Base-by-base conservation (phyloP, 1,284 basidiomycete genomes). In the Schizophyllum commune region DNA sequence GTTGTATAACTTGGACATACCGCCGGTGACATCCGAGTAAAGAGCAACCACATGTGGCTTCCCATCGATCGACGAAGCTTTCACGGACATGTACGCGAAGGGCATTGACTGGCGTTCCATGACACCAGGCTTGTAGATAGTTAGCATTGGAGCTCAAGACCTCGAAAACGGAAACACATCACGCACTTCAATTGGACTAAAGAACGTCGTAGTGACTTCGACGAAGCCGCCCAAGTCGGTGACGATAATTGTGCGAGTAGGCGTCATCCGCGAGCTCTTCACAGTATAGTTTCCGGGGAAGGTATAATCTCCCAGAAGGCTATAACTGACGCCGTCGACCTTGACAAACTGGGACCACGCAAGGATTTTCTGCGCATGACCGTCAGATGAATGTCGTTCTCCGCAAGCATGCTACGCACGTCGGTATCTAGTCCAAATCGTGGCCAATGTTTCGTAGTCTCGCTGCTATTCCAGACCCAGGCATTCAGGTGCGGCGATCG, bases 171-270 rank as follows among this genome's bases (percentile, higher is more conserved):
- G 32, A 6, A 19, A 57, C 52, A 33, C 11, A 15, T 34, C 0
- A 32, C 62, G 32, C 39, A 77, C 76, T 68, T 79, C 77, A 13
- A 79, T 73, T 9, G 77, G 78, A 65, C 70, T 75, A 5, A 76
- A 62, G 60, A 73, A 77, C 3, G 74, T 76, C 19, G 72, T 68
- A 55, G 72, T 79, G 7, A 79, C 64, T 19, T 67, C 61, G 52
- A 79, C 68, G 19, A 70, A 66, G 13, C 76, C 77, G n/a, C 77
- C 76, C 4, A 69, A 54, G 4, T 69, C 55, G 19, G 76, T 64
- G 11, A 69, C 69, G 56, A 75, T 71, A 4, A 71, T 68, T 7
- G 68, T 72, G 27, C 71, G 69, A 2, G 79, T 79, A 4, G 77
- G 73, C 1, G 77, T 79, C 55, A 75, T 65, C 27, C 27, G 27